phyloP scores from a whole-genome alignment of 768 basidiomycete species.

The Filobasidium floriforme region DNA sequence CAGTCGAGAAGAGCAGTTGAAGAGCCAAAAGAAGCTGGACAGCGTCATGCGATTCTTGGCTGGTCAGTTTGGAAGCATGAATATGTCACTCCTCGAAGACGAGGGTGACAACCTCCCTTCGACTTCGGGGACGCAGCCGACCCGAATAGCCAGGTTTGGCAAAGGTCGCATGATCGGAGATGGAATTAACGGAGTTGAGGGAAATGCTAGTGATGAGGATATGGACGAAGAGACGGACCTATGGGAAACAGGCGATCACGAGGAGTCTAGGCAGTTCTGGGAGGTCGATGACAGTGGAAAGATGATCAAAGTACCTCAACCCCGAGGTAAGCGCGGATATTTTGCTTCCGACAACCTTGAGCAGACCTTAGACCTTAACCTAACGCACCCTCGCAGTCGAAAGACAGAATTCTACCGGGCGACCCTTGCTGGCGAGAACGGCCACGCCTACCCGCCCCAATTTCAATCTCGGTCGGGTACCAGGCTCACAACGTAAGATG shows the following conservation, averaged over 20 bases:
- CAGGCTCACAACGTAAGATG: background rate
- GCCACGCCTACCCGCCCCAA: slow-evolving; percentile 6
- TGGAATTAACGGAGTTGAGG: slow-evolving; percentile 23
- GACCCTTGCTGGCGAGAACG: background rate
- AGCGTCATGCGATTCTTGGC: slow-evolving; percentile 90
- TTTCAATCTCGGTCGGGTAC: slow-evolving; percentile 7
- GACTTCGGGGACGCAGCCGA: slow-evolving; percentile 9
- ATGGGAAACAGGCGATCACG: slow-evolving; percentile 20
- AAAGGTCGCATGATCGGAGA: slow-evolving; percentile 42
- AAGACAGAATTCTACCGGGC: background rate
- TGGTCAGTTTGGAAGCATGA: slow-evolving; percentile 58
- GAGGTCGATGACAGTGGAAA: slow-evolving; percentile 17
- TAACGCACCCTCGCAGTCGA: background rate
- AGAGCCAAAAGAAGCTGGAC: slow-evolving; percentile 93
- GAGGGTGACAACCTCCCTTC: slow-evolving; percentile 19
- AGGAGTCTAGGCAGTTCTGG: background rate
- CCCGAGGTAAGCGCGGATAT: background rate
- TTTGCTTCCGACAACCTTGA: background rate
- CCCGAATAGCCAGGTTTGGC: slow-evolving; percentile 35
- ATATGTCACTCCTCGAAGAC: slow-evolving; percentile 16
- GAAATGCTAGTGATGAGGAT: slow-evolving; percentile 2
- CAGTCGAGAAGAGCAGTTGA: slow-evolving; percentile 71
- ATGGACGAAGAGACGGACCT: slow-evolving; percentile 28
- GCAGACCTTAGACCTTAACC: background rate
- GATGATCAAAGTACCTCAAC: slow-evolving; percentile 13